Conservation (phyloP, 495 filamentous ascomycete species). For the Penicillium parvum region DNA sequence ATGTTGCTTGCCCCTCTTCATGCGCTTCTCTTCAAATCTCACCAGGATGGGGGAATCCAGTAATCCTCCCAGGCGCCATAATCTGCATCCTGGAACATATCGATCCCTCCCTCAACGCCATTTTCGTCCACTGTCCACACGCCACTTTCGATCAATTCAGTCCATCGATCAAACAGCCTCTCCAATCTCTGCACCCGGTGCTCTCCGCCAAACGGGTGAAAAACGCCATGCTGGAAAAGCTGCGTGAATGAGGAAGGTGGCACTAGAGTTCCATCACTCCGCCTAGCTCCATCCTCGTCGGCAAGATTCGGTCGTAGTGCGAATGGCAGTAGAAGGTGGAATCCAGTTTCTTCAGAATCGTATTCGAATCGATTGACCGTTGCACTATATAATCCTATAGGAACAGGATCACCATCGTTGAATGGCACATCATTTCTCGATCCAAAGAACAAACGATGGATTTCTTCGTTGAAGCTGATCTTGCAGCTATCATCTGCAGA, state of each 20-base stretch:
- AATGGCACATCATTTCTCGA: slow-evolving; percentile 1
- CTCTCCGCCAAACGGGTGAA: slow-evolving; percentile 34
- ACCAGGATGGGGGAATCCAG: slow-evolving; percentile 24
- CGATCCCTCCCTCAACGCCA: slow-evolving; percentile 37
- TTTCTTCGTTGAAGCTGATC: slow-evolving; percentile 18
- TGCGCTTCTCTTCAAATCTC: neutral
- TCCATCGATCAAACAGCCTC: slow-evolving; percentile 29
- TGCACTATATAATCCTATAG: slow-evolving; percentile 19
- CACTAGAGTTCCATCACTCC: slow-evolving; percentile 31
- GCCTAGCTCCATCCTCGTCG: slow-evolving; percentile 18
- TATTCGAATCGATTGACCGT: neutral
- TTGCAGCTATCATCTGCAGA: slow-evolving; percentile 11
- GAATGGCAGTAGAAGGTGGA: slow-evolving; percentile 20
- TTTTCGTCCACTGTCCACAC: slow-evolving; percentile 37
- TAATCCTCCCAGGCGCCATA: slow-evolving; percentile 27
- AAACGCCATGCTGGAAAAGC: slow-evolving; percentile 38
- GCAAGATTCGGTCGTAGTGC: slow-evolving; percentile 5
- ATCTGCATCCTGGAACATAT: slow-evolving; percentile 37
- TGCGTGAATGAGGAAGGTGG: slow-evolving; percentile 14
- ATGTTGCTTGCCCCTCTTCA: too few species aligned
- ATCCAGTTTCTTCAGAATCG: slow-evolving; percentile 18
- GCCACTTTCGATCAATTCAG: slow-evolving; percentile 33
- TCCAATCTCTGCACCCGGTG: slow-evolving; percentile 31
- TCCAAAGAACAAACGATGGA: neutral
- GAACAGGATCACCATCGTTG: slow-evolving; percentile 13